Conservation (phyloP, 345 rosid genomes). For the Camelina neglecta region DNA sequence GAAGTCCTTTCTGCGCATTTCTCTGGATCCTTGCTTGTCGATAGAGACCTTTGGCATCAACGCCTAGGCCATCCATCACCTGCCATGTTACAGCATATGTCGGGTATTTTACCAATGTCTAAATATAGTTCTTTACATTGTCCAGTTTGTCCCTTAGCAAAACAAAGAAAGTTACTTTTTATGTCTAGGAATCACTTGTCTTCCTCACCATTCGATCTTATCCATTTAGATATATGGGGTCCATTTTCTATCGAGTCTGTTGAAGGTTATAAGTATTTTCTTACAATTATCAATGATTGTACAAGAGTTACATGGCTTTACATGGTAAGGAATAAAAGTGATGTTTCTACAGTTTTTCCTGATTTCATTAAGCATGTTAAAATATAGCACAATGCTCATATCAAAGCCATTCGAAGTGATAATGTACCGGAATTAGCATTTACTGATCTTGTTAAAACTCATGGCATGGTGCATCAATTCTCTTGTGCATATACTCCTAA, state of each 20-base stretch:
- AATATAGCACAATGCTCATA: background rate
- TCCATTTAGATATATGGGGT: background rate
- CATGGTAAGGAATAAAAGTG: background rate
- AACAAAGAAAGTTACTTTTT: background rate
- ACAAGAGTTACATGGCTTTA: background rate
- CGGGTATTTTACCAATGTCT: background rate
- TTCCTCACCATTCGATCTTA: background rate
- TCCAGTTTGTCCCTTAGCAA: background rate
- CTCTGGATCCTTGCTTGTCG: too few species aligned
- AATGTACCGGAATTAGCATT: background rate
- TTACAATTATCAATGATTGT: background rate
- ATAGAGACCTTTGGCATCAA: too few species aligned
- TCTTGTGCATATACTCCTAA: too few species aligned
- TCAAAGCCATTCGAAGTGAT: background rate
- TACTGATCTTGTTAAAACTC: accelerated
- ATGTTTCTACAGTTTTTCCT: background rate
- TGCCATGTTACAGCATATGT: background rate
- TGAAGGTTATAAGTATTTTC: background rate
- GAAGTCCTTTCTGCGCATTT: too few species aligned
- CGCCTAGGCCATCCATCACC: background rate
- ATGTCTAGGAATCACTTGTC: background rate
- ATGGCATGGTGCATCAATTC: too few species aligned
- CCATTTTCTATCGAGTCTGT: background rate
- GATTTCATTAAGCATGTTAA: background rate
- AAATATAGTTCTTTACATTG: background rate